Evolutionary conservation across 225 moss, liverwort and hornwort species (phyloP).

Genomic region (Pleurozium schreberi): DNA sequence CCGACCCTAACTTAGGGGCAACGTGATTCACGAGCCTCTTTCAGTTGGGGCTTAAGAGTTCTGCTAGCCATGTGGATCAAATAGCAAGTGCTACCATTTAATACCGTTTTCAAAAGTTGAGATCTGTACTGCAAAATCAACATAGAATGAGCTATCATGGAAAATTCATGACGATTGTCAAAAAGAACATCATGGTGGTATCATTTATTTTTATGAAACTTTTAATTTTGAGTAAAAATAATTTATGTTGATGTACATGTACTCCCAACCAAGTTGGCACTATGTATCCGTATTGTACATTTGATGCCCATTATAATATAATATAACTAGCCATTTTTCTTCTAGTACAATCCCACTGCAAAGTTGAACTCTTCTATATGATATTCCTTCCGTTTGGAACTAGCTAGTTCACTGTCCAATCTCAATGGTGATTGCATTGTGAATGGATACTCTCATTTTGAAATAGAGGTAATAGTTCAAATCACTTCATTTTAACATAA

Average conservation of each 20-base stretch:
- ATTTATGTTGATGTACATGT: fast-evolving
- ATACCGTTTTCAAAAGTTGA: neutral
- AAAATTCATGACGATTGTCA: neutral
- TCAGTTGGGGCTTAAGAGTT: neutral
- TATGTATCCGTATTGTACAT: too few species aligned
- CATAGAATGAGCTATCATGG: neutral
- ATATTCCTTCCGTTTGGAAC: too few species aligned
- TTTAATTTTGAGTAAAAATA: neutral
- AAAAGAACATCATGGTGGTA: neutral
- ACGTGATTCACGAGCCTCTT: neutral
- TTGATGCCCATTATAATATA: neutral
- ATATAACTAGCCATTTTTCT: neutral
- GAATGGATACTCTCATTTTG: too few species aligned
- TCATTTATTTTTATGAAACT: neutral
- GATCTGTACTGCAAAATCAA: neutral
- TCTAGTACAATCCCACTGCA: fast-evolving
- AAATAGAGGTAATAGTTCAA: too few species aligned
- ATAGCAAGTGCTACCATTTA: neutral
- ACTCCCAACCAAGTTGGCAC: fast-evolving
- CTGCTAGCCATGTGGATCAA: neutral
- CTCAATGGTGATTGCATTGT: too few species aligned
- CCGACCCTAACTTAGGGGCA: neutral
- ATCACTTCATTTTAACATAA: neutral
- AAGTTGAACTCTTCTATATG: neutral
- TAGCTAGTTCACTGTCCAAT: too few species aligned